A percentile compares a stretch with the other conserved stretches of the same genome.
phyloP scores from a whole-genome alignment of 306 rosid genomes.

The Acacia acuminata region DNA sequence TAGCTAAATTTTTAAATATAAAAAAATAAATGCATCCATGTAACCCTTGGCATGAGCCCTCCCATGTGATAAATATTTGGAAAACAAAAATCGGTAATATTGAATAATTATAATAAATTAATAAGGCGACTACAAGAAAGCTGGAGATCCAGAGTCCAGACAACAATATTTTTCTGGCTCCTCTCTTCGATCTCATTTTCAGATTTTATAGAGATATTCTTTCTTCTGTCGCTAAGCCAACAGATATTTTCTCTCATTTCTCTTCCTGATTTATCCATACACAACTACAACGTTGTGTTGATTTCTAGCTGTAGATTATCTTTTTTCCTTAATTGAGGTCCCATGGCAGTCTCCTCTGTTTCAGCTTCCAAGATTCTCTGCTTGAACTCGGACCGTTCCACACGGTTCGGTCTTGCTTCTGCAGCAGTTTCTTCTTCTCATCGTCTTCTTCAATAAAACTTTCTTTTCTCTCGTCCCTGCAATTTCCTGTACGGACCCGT shows the following conservation, averaged over 20 bases:
- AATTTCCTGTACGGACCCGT: constrained; percentile 50
- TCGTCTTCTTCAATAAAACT: constrained; percentile 27
- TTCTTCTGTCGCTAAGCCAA: not conserved
- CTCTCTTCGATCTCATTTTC: not conserved
- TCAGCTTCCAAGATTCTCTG: constrained; percentile 48
- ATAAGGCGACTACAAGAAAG: not conserved
- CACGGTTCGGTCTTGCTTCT: constrained; percentile 30
- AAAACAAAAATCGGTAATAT: too few relatives aligned
- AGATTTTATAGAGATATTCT: constrained; percentile 1
- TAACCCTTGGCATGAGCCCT: not conserved
- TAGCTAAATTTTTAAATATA: too few relatives aligned
- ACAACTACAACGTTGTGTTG: not conserved
- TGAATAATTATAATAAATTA: too few relatives aligned
- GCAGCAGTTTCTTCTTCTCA: constrained; percentile 1
- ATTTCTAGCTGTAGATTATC: not conserved
- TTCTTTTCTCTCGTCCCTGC: constrained; percentile 45
- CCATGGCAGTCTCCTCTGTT: constrained; percentile 78
- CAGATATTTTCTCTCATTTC: constrained; percentile 9
- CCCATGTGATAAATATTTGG: not conserved
- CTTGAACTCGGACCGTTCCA: constrained; percentile 39
- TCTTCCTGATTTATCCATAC: constrained; percentile 34
- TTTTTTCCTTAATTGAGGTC: constrained; percentile 1
- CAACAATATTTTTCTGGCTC: not conserved
- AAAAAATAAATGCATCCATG: too few relatives aligned
- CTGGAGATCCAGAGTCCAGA: not conserved